These are phyloP conservation scores for Saccharomyces kudriavzevii DNA, from an alignment of 805 yeast genomes.

Conservation along the genomic window DNA sequence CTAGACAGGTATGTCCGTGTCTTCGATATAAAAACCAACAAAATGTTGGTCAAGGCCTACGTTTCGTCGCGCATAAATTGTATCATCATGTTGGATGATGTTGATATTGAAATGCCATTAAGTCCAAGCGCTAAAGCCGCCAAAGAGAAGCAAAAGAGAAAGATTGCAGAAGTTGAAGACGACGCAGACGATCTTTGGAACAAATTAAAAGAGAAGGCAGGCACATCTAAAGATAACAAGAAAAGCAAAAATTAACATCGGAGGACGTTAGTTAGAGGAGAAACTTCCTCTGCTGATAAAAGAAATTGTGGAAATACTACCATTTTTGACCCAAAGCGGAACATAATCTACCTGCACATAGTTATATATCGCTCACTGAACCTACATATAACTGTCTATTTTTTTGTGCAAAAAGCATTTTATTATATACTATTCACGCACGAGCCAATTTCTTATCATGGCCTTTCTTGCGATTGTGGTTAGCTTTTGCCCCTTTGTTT, in stretches of 20 bases:
- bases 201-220: constrained; percentile 12
- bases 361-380: not conserved
- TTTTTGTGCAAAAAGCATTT: not conserved
- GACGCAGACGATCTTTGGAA: constrained; percentile 32
- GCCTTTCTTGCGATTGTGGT: constrained; percentile 57
- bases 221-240: not conserved
- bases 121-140: constrained; percentile 11
- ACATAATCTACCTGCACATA: not conserved
- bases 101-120: constrained; percentile 30
- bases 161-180: constrained; percentile 29
- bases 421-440: constrained; percentile 1
- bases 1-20: constrained; percentile 81
- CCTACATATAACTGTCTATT: not conserved
- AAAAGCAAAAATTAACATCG: not conserved
- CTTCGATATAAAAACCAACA: constrained; percentile 53
- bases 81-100: constrained; percentile 27
- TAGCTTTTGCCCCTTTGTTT: constrained; percentile 49
- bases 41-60: constrained; percentile 58
- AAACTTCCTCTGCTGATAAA: not conserved
- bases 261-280: not conserved
- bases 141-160: constrained; percentile 34
- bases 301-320: not conserved
- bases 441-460: constrained; percentile 46
- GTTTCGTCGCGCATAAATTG: constrained; percentile 57
- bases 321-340: not conserved